Evolutionary conservation across 1,284 basidiomycete genomes (phyloP).

Genomic region (Rugosomyces carneus): DNA sequence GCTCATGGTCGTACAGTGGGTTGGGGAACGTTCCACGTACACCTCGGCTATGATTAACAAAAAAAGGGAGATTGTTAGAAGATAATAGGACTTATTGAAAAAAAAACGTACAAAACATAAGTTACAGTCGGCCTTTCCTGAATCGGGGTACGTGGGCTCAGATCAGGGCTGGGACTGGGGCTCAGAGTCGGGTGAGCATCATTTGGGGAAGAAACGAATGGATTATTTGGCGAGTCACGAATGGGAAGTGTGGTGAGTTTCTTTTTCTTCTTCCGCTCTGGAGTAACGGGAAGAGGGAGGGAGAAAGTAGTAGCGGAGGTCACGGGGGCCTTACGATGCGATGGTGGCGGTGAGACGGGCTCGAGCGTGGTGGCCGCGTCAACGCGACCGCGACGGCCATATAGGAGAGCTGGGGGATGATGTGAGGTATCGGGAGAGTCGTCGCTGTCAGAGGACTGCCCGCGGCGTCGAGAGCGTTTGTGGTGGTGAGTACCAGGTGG

Average conservation of each 20-base stretch:
- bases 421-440: not conserved
- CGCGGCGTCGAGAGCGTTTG: conserved; percentile 24
- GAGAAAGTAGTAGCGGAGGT: conserved; percentile 2
- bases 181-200: conserved; percentile 10
- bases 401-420: conserved; percentile 26
- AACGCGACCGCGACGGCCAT: conserved; percentile 23
- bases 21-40: conserved; percentile 43
- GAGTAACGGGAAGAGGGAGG: conserved; percentile 9
- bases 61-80: not conserved
- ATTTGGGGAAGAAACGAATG: conserved; percentile 33
- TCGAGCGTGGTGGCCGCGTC: too few relatives aligned
- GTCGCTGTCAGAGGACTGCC: conserved; percentile 21
- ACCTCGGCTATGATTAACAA: conserved; percentile 38
- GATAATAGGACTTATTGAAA: too few relatives aligned
- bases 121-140: conserved; percentile 36
- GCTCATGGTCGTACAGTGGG: conserved; percentile 39
- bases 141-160: conserved; percentile 16
- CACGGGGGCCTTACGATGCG: conserved; percentile 26
- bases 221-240: conserved; percentile 37
- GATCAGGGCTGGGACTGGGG: conserved; percentile 16
- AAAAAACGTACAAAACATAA: conserved; percentile 52
- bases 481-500: conserved; percentile 31
- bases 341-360: conserved; percentile 39
- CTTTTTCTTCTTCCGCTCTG: conserved; percentile 7
- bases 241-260: conserved; percentile 14